Evolutionary conservation across 441 rosid species (phyloP), one percentile per base, ranked within the genome.

Genomic region (Croton setiger): DNA sequence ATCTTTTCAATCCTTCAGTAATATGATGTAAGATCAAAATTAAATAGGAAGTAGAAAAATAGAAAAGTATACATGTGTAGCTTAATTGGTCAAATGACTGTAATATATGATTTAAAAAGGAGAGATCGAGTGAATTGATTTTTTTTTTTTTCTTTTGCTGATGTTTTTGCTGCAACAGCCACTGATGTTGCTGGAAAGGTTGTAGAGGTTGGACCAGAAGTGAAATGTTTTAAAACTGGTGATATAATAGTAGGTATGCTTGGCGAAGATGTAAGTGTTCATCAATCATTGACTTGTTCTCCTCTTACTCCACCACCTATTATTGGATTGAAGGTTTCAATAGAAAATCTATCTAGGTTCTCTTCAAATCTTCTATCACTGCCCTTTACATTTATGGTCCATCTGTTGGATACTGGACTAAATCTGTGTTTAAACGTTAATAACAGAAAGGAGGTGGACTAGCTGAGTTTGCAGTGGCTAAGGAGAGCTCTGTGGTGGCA

Each of bases 181-280:
- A 70, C 76, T 27, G 87, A 78, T 76, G 84, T 78, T 20, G 76
- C 78, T 0, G 85, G 85, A 72, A 84, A 81, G 56, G 74, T 78
- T 12, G 72, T 78, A 14, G 76, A 78, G 57, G 75, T 81, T 56
- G 85, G 84, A 63, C 39, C 84, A 33, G 87, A 77, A 66, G 93
- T 88, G 51, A 63, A 80, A 66, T 75, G 83, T n/a, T 88, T 85
- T 77, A 86, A 85, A 72, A 61, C 82, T n/a, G 95, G 98, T 63
- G 91, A 90, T 74, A 87, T 85, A 87, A 95, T 90, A 75, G 88
- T 86, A 2, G 85, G 87, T 31, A 15, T 63, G 45, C 90, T 88
- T 20, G 33, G 67, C 60, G 47, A 21, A 23, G 12, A 23, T 12
- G 82, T 76, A 66, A 73, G 54, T 12, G 53, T 70, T 56, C 35